Evolutionary conservation across 257 asterid genomes (phyloP).

Genomic region (Solanum commersonii): DNA sequence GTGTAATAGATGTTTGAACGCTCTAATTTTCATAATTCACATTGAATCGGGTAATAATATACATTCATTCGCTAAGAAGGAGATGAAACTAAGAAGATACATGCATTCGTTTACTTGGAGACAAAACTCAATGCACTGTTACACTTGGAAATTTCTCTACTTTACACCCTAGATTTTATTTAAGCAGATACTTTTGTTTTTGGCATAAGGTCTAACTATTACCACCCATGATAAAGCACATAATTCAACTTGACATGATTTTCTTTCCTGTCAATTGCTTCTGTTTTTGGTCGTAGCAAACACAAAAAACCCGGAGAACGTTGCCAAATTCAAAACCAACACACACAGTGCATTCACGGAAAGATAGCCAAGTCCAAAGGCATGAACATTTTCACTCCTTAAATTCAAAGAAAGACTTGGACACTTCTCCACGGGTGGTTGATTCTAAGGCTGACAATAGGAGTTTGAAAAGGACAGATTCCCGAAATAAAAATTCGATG

Average conservation of each 20-base stretch:
- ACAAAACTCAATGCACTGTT: too few species aligned
- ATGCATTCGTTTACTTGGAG: too few species aligned
- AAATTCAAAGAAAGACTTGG: neutral
- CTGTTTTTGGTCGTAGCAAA: slow-evolving; percentile 14
- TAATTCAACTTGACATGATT: neutral
- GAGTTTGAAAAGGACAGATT: slow-evolving; percentile 7
- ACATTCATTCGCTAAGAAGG: too few species aligned
- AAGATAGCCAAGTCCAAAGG: neutral
- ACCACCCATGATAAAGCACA: neutral
- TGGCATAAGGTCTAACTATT: neutral
- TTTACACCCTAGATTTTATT: neutral
- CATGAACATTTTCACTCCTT: neutral
- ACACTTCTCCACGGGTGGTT: neutral
- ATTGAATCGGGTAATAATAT: too few species aligned
- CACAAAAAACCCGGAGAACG: slow-evolving; percentile 7
- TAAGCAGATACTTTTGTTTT: neutral
- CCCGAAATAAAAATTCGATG: neutral
- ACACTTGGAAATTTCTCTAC: too few species aligned
- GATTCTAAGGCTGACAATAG: neutral
- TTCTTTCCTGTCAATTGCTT: neutral
- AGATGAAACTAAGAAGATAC: too few species aligned
- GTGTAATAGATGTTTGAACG: too few species aligned
- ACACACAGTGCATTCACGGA: neutral
- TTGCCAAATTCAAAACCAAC: neutral
- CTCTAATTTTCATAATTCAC: too few species aligned